These are phyloP conservation scores for Penicillium sp. DNA, from an alignment of 2,329 filamentous ascomycete species.

Conservation along the genomic window DNA sequence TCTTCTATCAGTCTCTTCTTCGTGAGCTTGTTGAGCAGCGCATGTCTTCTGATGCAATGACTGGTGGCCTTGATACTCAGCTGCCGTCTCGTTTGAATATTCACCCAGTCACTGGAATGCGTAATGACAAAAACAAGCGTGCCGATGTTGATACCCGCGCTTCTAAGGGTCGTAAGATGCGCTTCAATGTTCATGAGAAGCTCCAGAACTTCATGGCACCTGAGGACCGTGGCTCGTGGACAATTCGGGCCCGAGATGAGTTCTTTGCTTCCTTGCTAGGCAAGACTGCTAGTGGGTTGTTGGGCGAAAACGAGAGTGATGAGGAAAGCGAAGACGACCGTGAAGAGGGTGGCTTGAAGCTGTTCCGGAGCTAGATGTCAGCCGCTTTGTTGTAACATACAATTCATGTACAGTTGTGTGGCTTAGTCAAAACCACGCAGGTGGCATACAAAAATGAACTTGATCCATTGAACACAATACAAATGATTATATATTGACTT, in stretches of 20 bases:
- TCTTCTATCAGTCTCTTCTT: slow-evolving; percentile 90
- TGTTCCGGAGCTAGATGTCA: slow-evolving; percentile 30
- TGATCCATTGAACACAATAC: not conserved
- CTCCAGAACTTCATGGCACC: slow-evolving; percentile 97
- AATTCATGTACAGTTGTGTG: not conserved
- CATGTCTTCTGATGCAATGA: slow-evolving; percentile 56
- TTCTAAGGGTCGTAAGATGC: slow-evolving; percentile 90
- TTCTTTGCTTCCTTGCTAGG: slow-evolving; percentile 76
- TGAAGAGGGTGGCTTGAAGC: slow-evolving; percentile 34
- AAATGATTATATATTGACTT: not conserved
- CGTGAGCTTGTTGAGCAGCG: slow-evolving; percentile 92
- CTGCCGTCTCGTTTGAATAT: slow-evolving; percentile 38
- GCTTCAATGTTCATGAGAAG: slow-evolving; percentile 95
- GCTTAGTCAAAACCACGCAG: not conserved
- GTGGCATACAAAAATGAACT: not conserved
- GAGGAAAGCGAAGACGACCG: slow-evolving; percentile 31
- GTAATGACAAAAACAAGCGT: slow-evolving; percentile 68
- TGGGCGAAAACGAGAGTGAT: slow-evolving; percentile 61
- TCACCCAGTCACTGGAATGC: slow-evolving; percentile 45
- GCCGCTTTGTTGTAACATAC: slow-evolving; percentile 5
- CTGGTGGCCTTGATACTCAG: slow-evolving; percentile 48
- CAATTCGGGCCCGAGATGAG: slow-evolving; percentile 71
- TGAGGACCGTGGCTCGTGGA: slow-evolving; percentile 79
- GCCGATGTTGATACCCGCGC: slow-evolving; percentile 85
- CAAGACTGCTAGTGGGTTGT: slow-evolving; percentile 58